phyloP scores from a whole-genome alignment of 2,329 filamentous ascomycete species.

The Aspergillus sp. region DNA sequence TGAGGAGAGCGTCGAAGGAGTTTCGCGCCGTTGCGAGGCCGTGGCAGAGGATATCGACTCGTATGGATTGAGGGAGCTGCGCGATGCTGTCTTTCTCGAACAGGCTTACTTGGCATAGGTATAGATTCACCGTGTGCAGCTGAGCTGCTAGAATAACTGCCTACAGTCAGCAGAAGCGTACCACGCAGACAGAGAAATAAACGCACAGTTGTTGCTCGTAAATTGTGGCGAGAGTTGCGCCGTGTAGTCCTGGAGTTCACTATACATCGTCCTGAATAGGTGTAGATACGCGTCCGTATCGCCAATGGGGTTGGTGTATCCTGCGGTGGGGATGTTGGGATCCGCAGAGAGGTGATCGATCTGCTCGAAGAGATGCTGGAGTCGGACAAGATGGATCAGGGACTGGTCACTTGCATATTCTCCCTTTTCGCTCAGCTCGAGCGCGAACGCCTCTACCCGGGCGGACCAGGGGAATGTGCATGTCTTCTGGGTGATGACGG shows the following conservation, averaged over 20 bases:
- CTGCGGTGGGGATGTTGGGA: background rate
- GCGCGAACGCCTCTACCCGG: conserved; percentile 15
- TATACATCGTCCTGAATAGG: background rate
- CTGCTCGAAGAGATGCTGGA: conserved; percentile 20
- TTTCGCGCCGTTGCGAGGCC: conserved; percentile 17
- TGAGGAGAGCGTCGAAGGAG: conserved; percentile 31
- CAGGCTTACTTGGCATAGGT: conserved; percentile 46
- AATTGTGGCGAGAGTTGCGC: conserved; percentile 2
- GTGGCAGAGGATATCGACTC: conserved; percentile 18
- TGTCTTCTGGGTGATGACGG: conserved; percentile 18
- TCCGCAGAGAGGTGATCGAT: conserved; percentile 9
- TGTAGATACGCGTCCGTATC: conserved; percentile 4
- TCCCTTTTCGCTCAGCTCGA: conserved; percentile 11
- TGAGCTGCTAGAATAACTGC: conserved; percentile 42
- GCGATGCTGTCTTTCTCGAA: conserved; percentile 22
- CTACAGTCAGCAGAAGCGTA: background rate
- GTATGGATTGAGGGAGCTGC: conserved; percentile 8
- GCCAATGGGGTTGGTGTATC: background rate
- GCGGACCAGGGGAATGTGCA: conserved; percentile 16
- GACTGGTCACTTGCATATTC: conserved; percentile 19
- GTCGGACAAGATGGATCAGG: conserved; percentile 21
- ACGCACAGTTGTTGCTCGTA: background rate
- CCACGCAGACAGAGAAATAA: background rate
- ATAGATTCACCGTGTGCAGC: conserved; percentile 45
- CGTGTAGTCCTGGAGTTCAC: conserved; percentile 7